Conservation (phyloP, 495 filamentous ascomycete species). For the Opeltia flavorubescens region DNA sequence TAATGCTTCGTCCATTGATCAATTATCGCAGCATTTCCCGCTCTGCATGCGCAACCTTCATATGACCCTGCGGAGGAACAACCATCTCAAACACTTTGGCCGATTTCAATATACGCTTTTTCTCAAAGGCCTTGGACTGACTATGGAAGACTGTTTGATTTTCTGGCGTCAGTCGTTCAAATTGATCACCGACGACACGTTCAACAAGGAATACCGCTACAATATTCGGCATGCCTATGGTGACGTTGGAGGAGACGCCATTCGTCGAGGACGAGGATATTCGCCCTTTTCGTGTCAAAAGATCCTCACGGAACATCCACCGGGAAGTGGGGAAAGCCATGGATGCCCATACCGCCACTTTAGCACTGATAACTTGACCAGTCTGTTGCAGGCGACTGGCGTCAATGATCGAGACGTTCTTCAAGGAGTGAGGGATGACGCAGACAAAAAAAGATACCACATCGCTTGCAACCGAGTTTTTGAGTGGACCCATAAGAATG, state of each 20-base stretch:
- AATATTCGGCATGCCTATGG: slow-evolving; percentile 90
- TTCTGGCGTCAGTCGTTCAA: slow-evolving; percentile 87
- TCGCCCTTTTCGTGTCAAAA: slow-evolving; percentile 87
- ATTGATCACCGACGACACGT: slow-evolving; percentile 74
- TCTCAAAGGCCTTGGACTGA: slow-evolving; percentile 90
- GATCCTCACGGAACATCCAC: slow-evolving; percentile 73
- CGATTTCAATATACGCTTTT: slow-evolving; percentile 94
- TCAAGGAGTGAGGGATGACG: slow-evolving; percentile 73
- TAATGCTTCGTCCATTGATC: slow-evolving; percentile 65
- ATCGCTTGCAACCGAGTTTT: slow-evolving; percentile 97
- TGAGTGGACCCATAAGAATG: slow-evolving; percentile 70
- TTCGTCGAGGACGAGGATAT: slow-evolving; percentile 71
- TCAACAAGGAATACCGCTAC: slow-evolving; percentile 94
- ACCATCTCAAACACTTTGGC: slow-evolving; percentile 84
- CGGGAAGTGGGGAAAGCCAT: slow-evolving; percentile 72
- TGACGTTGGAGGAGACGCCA: slow-evolving; percentile 86
- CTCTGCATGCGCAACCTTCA: slow-evolving; percentile 91
- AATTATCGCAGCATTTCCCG: slow-evolving; percentile 76
- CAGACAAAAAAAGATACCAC: slow-evolving; percentile 77
- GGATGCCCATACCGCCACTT: slow-evolving; percentile 96
- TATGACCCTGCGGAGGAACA: slow-evolving; percentile 63
- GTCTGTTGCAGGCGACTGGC: slow-evolving; percentile 57
- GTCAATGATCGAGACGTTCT: slow-evolving; percentile 66
- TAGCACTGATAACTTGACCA: slow-evolving; percentile 67
- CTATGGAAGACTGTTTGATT: slow-evolving; percentile 76